Conservation (phyloP, 345 rosid genomes). For the Dipteronia sinensis region DNA sequence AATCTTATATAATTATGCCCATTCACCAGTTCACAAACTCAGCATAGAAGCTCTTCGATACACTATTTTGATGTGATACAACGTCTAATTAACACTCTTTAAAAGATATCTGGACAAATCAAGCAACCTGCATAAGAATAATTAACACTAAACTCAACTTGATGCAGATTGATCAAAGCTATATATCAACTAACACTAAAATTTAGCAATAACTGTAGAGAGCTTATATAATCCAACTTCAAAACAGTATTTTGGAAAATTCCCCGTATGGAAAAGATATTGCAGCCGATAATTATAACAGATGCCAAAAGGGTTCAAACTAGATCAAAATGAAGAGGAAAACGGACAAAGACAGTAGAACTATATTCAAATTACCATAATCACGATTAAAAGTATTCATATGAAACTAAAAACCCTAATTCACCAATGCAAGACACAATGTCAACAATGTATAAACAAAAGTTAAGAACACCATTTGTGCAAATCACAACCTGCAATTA, state of each 20-base stretch:
- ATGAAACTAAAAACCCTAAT: background rate
- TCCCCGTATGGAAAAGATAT: background rate
- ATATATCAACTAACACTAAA: background rate
- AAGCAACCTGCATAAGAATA: conserved; percentile 22
- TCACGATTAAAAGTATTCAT: background rate
- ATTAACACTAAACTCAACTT: background rate
- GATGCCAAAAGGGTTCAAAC: background rate
- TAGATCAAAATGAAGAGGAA: background rate
- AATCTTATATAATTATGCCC: background rate
- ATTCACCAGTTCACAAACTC: conserved; percentile 1
- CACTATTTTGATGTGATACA: background rate
- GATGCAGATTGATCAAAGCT: background rate
- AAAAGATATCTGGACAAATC: conserved; percentile 14
- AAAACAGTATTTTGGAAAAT: background rate
- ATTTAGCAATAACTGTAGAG: background rate
- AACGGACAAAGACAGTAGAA: background rate
- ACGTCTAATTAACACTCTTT: conserved; percentile 1
- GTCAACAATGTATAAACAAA: background rate
- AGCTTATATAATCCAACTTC: background rate
- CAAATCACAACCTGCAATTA: background rate
- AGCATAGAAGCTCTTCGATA: background rate
- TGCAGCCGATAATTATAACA: background rate
- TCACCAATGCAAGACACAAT: background rate
- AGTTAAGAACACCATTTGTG: background rate
- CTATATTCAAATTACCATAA: background rate